Base-by-base conservation (phyloP, 2,329 filamentous ascomycete species). In the Alternaria angustiovoidea region DNA sequence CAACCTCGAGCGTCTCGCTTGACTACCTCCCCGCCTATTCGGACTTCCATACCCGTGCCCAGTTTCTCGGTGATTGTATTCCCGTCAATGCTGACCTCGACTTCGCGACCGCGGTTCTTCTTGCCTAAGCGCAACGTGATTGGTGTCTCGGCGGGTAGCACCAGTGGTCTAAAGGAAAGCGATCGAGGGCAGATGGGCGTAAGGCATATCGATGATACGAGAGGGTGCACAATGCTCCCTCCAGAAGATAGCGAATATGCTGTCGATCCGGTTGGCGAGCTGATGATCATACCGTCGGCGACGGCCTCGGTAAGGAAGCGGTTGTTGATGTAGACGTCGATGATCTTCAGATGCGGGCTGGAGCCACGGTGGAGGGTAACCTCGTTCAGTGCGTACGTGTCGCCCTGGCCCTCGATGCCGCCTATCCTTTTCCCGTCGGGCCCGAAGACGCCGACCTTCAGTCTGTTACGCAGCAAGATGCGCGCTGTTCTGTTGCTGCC, bases 141-240 rank as follows among this genome's bases (percentile, higher is more conserved):
- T 42, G 91, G 90, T 2, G 92, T 94, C 69, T 94, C 92, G 2
- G 93, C 87, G 1, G 95, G 94, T 2, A 99, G 84, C 3, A 98
- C 93, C 0, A 99, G 82, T 1, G 95, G 95, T 4, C 95, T 87
- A 81, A 99, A 99, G 62, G 91, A 95, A 7, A 99, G 85, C 70
- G 92, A 96, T 59, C 95, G 89, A 0, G 95, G 92, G 75, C 94
- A 97, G 73, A 99, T 97, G 24, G 95, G 94, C 0, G 95, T 99
- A 57, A 99, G 87, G 26, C 97, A 87, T 14, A 98, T 85, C 1
- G 92, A 92, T 38, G 92, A 90, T 3, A 98, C 94, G 2, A 97
- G 85, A 0, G 95, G 95, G 76, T 99, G 95, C 41, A 98, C 91
- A 68, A 99, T 98, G 69, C 90, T 92, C 1, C 95, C 95, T 3